These are phyloP conservation scores for Mycosphaerella sp. DNA, from an alignment of 2,329 filamentous ascomycete genomes.

Conservation along the genomic window DNA sequence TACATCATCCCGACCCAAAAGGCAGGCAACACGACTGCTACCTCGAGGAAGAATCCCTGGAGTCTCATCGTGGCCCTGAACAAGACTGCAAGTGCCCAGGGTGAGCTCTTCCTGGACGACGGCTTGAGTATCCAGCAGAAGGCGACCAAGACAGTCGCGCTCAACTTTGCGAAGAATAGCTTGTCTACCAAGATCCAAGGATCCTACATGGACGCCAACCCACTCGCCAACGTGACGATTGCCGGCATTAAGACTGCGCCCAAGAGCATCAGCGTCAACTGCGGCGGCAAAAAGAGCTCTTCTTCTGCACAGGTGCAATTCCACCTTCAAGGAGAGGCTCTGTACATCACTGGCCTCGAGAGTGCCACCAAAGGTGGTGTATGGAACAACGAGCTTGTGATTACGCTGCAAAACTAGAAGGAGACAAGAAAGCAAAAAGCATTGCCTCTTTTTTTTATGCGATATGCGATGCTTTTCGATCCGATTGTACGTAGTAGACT, in stretches of 20 bases:
- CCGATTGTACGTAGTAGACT: too few species aligned
- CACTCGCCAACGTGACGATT: conserved; percentile 29
- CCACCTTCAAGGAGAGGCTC: conserved; percentile 8
- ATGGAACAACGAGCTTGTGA: conserved; percentile 14
- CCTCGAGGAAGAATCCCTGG: conserved; percentile 17
- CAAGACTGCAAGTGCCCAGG: not conserved
- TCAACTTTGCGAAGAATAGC: conserved; percentile 20
- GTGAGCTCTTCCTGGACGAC: conserved; percentile 51
- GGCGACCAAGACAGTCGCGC: conserved; percentile 47
- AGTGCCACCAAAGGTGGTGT: conserved; percentile 15
- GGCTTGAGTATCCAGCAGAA: conserved; percentile 57
- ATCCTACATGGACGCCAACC: conserved; percentile 17
- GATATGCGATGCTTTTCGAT: too few species aligned
- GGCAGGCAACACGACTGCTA: conserved; percentile 19
- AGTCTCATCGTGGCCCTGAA: conserved; percentile 18
- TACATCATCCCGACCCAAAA: conserved; percentile 25
- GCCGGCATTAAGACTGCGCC: conserved; percentile 18
- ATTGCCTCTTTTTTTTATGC: not conserved
- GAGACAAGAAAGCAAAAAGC: too few species aligned
- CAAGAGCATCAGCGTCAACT: conserved; percentile 4
- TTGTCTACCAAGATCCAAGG: conserved; percentile 23
- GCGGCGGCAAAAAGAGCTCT: not conserved
- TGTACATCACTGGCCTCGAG: conserved; percentile 18
- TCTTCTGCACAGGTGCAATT: conserved; percentile 2
- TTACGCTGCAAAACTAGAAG: not conserved